These are phyloP conservation scores for Bathelium albidoporum DNA, from an alignment of 495 filamentous ascomycete genomes.

Conservation along the genomic window DNA sequence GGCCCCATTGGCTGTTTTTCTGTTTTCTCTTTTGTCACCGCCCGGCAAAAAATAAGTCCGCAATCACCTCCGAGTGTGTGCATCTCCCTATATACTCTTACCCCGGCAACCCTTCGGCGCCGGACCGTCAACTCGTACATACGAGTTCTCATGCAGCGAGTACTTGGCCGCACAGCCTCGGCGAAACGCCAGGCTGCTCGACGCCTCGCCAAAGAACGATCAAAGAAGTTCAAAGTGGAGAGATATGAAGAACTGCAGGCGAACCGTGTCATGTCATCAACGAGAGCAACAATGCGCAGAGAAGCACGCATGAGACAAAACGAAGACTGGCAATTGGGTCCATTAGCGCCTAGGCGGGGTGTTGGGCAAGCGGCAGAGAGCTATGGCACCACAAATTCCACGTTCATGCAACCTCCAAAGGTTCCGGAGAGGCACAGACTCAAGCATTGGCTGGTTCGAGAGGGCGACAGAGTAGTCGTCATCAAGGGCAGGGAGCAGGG, in stretches of 20 bases:
- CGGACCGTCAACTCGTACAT: neutral
- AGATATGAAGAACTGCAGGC: conserved; percentile 14
- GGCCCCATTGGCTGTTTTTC: too few species aligned
- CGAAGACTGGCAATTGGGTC: conserved; percentile 69
- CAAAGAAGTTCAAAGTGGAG: neutral
- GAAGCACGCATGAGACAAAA: conserved; percentile 31
- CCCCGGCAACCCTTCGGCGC: neutral
- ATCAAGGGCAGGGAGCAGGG: conserved; percentile 67
- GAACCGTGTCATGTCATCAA: neutral
- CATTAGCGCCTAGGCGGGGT: conserved; percentile 64
- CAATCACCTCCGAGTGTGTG: neutral
- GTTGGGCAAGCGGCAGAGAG: conserved; percentile 37
- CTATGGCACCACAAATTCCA: conserved; percentile 43
- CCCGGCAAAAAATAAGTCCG: neutral
- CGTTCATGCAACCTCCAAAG: conserved; percentile 29
- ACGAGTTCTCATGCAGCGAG: neutral
- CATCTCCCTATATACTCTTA: neutral
- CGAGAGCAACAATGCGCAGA: conserved; percentile 10
- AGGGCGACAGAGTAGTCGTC: conserved; percentile 68
- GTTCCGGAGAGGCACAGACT: conserved; percentile 40
- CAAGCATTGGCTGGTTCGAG: conserved; percentile 39
- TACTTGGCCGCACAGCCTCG: neutral
- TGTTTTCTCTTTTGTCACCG: neutral
- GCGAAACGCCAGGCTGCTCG: neutral
- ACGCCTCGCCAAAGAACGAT: neutral